A percentile compares a stretch with the other conserved stretches of the same genome.
Conservation (phyloP, 2,329 filamentous ascomycete species). For the Cordyceps farinosa region DNA sequence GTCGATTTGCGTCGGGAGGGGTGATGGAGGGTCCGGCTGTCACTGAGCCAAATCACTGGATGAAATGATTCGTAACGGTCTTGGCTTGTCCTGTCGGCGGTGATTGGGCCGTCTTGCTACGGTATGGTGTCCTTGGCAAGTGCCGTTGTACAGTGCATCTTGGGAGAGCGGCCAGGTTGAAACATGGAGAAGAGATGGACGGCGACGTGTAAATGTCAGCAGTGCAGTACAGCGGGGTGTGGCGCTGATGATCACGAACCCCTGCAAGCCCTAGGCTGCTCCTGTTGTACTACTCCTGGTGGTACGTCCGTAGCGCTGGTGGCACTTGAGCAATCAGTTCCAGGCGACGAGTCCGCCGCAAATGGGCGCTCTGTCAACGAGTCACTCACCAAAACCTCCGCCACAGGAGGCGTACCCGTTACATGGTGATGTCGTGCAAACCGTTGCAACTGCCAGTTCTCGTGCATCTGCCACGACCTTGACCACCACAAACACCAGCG, state of each 20-base stretch:
- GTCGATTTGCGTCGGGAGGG: background rate
- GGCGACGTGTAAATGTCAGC: background rate
- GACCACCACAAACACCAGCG: background rate
- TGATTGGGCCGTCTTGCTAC: background rate
- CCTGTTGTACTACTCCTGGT: no score
- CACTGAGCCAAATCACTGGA: background rate
- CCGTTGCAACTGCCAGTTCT: background rate
- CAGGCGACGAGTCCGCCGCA: background rate
- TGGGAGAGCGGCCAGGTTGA: background rate
- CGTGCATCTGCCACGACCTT: background rate
- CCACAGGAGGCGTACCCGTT: background rate
- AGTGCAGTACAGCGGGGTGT: background rate
- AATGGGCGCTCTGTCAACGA: background rate
- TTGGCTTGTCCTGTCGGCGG: background rate
- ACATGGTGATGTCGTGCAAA: background rate
- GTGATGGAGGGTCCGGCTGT: background rate
- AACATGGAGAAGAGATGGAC: background rate
- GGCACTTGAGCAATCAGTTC: no score
- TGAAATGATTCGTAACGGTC: background rate
- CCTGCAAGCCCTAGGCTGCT: background rate
- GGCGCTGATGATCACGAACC: conserved; percentile 6
- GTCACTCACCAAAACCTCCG: background rate
- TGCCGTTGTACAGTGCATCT: background rate
- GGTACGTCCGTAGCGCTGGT: no score
- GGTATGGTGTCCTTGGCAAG: background rate